Evolutionary conservation across 495 filamentous ascomycete species (phyloP).

Genomic region (Hypomontagnella monticulosa): DNA sequence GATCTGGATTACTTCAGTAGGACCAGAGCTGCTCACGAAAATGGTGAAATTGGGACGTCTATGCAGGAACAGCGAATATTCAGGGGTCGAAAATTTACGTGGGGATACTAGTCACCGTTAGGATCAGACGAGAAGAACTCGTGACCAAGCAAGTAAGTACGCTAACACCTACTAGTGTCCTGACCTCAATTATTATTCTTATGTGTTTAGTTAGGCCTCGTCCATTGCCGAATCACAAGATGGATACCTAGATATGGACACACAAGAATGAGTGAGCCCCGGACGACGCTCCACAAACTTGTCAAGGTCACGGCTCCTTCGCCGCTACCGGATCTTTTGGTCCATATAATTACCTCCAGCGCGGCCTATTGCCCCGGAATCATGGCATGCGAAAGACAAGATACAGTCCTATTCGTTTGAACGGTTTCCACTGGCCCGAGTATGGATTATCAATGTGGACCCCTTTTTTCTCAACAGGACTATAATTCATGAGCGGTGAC

Average conservation of each 20-base stretch:
- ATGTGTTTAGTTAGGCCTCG: background rate
- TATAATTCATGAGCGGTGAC: slow-evolving; percentile 10
- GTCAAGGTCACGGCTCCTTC: background rate
- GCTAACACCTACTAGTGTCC: slow-evolving; percentile 3
- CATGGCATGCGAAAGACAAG: slow-evolving; percentile 11
- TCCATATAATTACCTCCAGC: background rate
- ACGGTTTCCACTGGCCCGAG: background rate
- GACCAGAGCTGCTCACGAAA: too few species aligned
- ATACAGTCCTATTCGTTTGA: slow-evolving; percentile 7
- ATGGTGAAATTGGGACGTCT: too few species aligned
- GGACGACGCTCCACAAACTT: background rate
- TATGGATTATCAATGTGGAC: slow-evolving; percentile 25
- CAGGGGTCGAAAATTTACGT: too few species aligned
- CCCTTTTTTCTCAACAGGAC: slow-evolving; percentile 22
- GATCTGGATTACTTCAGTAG: too few species aligned
- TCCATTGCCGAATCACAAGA: background rate
- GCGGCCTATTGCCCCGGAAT: background rate
- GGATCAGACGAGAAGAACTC: background rate
- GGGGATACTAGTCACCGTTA: background rate
- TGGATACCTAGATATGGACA: too few species aligned
- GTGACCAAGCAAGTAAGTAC: background rate
- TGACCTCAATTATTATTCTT: background rate
- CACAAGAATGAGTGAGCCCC: background rate
- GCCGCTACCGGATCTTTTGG: slow-evolving; percentile 25
- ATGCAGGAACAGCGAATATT: too few species aligned